Evolutionary conservation across 2,329 filamentous ascomycete genomes (phyloP), one percentile per base, ranked within the genome.

Genomic region (Stemphylium lycopersici): DNA sequence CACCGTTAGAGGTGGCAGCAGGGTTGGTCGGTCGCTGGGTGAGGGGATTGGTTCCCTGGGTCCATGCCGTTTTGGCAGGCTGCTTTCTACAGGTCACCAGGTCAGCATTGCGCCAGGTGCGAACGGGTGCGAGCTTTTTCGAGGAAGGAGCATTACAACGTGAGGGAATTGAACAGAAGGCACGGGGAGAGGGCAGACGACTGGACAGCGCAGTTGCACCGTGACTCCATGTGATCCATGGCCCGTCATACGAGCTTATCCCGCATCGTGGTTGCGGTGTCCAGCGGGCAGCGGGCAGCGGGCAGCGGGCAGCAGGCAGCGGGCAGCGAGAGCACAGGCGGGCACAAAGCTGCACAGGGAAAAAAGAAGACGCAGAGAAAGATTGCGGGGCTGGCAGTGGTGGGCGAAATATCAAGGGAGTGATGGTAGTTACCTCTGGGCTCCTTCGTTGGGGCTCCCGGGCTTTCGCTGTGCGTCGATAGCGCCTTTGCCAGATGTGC

Each of bases 41-140:
- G 69, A 86, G 82, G 39, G 84, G 83, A 70, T 87, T 87, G 48
- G 81, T 80, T 65, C 83, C 83, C 67, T 82, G 79, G 43, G 81
- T 80, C 85, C 85, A 88, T 67, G 84, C 84, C 73, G 84, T 86
- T 62, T 81, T 82, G 42, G 80, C 62, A 26, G 78, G 71, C 73
- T 83, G 76, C 78, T 82, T 78, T 75, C 82, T 80, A 56, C 36
- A 40, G 39, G 52, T 34, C 18, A 50, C 32, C 43, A 42, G 38
- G 64, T 74, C 55, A 74, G 71, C 69, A 67, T 62, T 56, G 62
- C 43, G 37, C 41, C 52, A 46, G 52, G 47, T 50, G 47, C 52
- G 40, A 52, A 31, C 42, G 43, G 39, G 34, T n/a, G 52, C 44
- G 42, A 47, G 38, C 31, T 37, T 32, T 32, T 39, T 45, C 51